phyloP scores from a whole-genome alignment of 2,329 filamentous ascomycete genomes.

The Fusarium setosum region DNA sequence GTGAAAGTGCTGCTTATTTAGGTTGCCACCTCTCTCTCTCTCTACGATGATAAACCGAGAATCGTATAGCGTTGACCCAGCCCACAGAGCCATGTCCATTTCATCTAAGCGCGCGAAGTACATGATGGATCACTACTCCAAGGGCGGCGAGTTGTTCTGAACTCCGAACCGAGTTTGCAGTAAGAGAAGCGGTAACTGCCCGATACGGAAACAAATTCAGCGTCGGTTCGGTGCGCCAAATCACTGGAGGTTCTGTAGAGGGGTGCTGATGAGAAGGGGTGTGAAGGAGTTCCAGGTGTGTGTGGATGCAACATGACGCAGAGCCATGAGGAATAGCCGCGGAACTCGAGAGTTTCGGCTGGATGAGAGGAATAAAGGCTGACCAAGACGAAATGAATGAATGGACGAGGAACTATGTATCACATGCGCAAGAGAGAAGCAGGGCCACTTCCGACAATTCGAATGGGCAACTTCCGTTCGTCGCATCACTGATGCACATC shows the following conservation, averaged over 20 bases:
- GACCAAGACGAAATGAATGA: background rate
- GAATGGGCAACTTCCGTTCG: conserved; percentile 25
- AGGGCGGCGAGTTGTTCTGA: background rate
- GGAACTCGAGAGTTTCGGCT: conserved; percentile 30
- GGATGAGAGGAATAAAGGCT: conserved; percentile 30
- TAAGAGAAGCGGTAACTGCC: background rate
- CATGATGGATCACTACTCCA: too few relatives aligned
- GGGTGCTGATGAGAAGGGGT: conserved; percentile 13
- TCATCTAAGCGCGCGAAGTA: too few relatives aligned
- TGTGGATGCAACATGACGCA: conserved; percentile 22
- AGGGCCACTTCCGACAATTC: background rate
- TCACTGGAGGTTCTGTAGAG: background rate
- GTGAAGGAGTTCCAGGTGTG: background rate
- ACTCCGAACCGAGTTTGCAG: background rate
- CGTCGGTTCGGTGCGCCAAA: conserved; percentile 1
- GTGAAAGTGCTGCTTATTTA: background rate
- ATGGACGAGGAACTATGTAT: background rate
- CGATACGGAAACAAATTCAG: background rate
- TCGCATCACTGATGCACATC: conserved; percentile 27
- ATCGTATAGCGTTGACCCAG: background rate
- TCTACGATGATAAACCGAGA: background rate
- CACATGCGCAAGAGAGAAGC: conserved; percentile 6
- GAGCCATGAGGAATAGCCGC: conserved; percentile 34
- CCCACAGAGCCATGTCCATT: background rate
- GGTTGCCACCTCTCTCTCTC: background rate